A percentile compares a stretch with the other conserved stretches of the same genome.
Evolutionary conservation across 805 yeast species (phyloP).

Genomic region (Lachancea sp.): DNA sequence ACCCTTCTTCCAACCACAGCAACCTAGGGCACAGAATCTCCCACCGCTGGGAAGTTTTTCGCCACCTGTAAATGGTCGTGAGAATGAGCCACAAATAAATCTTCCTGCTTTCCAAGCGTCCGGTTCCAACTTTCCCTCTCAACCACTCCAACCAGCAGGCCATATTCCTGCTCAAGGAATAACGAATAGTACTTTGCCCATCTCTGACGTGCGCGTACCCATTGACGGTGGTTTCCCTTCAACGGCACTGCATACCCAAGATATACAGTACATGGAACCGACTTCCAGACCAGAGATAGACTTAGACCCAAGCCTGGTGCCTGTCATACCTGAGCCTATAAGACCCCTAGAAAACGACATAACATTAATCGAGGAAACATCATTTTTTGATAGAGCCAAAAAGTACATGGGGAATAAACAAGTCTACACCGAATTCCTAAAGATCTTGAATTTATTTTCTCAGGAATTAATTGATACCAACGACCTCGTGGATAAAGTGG

Average conservation of each 20-base stretch:
- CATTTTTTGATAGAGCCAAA: constrained; percentile 88
- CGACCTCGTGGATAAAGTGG: constrained; percentile 76
- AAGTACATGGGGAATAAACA: constrained; percentile 83
- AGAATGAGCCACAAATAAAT: constrained; percentile 17
- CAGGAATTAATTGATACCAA: constrained; percentile 84
- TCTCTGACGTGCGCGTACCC: constrained; percentile 35
- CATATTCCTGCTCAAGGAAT: constrained; percentile 17
- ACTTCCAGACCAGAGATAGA: constrained; percentile 37
- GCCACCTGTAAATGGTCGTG: constrained; percentile 32
- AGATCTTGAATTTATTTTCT: constrained; percentile 77
- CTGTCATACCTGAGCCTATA: constrained; percentile 82
- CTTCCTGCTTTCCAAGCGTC: constrained; percentile 29
- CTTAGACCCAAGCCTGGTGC: constrained; percentile 62
- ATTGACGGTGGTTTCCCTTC: constrained; percentile 25
- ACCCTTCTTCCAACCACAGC: constrained; percentile 5
- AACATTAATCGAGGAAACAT: constrained; percentile 73
- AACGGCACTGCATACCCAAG: constrained; percentile 9
- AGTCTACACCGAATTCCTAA: constrained; percentile 86
- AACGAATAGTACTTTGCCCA: constrained; percentile 29
- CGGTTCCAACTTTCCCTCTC: constrained; percentile 34
- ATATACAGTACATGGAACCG: constrained; percentile 10
- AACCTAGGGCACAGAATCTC: constrained; percentile 23
- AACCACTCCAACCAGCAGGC: constrained; percentile 33
- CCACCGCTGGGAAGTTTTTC: constrained; percentile 36
- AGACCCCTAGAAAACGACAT: constrained; percentile 49